Evolutionary conservation across 176 grass and related monocot genomes (phyloP).

Genomic region (Echinochloa phyllopogon): DNA sequence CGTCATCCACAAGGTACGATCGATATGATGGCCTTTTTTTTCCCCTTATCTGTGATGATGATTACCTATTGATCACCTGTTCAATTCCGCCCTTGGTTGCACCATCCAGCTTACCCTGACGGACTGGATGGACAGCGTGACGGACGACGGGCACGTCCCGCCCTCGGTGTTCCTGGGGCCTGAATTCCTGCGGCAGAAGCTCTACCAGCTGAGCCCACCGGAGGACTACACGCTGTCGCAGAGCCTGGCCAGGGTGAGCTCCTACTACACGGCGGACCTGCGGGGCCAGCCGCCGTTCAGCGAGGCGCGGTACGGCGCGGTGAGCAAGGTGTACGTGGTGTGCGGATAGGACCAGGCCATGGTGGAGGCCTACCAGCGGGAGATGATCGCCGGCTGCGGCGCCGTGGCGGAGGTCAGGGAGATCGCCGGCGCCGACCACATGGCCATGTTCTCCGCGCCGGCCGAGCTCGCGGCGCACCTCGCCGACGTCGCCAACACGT

Average conservation of each 20-base stretch:
- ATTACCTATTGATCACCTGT: too few species aligned
- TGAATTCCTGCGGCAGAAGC: slow-evolving; percentile 39
- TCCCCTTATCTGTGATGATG: too few species aligned
- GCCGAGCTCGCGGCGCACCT: slow-evolving; percentile 43
- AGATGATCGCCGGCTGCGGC: slow-evolving; percentile 53
- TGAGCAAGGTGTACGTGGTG: slow-evolving; percentile 59
- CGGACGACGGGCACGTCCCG: slow-evolving; percentile 10
- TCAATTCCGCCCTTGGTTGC: neutral
- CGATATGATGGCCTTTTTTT: too few species aligned
- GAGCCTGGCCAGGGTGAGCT: slow-evolving; percentile 54
- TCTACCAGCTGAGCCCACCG: slow-evolving; percentile 58
- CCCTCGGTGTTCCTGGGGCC: slow-evolving; percentile 54
- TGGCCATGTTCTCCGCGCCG: slow-evolving; percentile 75
- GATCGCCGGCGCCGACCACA: slow-evolving; percentile 64
- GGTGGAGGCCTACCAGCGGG: slow-evolving; percentile 33
- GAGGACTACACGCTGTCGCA: slow-evolving; percentile 65
- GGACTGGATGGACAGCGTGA: slow-evolving; percentile 54
- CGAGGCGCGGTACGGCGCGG: slow-evolving; percentile 54
- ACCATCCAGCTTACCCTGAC: neutral
- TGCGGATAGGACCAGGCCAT: slow-evolving; percentile 53
- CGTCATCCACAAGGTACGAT: too few species aligned
- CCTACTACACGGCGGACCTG: slow-evolving; percentile 56
- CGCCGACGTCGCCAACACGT: slow-evolving; percentile 51
- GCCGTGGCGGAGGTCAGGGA: slow-evolving; percentile 53
- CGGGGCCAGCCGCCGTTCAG: slow-evolving; percentile 49